Evolutionary conservation across 2,329 filamentous ascomycete species (phyloP), one percentile per base, ranked within the genome.

Genomic region (Nemania sp.): DNA sequence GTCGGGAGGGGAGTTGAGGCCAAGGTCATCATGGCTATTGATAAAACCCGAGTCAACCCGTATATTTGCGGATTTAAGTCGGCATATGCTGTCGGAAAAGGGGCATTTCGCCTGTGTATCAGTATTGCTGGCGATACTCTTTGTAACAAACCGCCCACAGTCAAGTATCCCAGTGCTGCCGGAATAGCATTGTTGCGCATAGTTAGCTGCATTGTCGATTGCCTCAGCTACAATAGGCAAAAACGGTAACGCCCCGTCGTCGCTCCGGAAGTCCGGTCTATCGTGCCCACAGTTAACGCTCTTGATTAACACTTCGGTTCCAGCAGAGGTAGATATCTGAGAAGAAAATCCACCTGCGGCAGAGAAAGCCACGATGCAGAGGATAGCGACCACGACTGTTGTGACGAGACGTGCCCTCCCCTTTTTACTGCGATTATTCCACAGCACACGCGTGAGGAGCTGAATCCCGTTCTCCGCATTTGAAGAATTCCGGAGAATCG

Each of bases 181-280:
- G 5, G 61, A 56, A 51, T 71, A 71, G 24, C 69, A 71, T 38
- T 69, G 63, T 27, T 64, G 63, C 0, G 66, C 66, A 43, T 71
- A 70, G 27, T 70, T 70, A 18, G 62, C 62, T 1, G 69, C 66
- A n/a, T 67, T 60, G 26, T 38, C 49, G 13, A 67, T 26, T 22
- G 27, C 18, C 22, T 18, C 24, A 27, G 49, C 49, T 13, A n/a
- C 49, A 13, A 15, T 13, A 13, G 22, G 7, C 2, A 29, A 8
- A 20, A 11, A 27, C 3, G n/a, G 45, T 49, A 32, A 32, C 29
- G 29, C 29, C 29, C 29, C 29, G 8, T 22, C 45, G n/a, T 49
- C n/a, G 5, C 24, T 5, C 6, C 27, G 7, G 22, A 26, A 32
- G 29, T 4, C 29, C 4, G 29, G 22, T 11, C 49, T 10, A 8